These are phyloP conservation scores for Syncephalastrum racemosum DNA, from an alignment of 371 early-diverging fungal genomes.

Conservation along the genomic window DNA sequence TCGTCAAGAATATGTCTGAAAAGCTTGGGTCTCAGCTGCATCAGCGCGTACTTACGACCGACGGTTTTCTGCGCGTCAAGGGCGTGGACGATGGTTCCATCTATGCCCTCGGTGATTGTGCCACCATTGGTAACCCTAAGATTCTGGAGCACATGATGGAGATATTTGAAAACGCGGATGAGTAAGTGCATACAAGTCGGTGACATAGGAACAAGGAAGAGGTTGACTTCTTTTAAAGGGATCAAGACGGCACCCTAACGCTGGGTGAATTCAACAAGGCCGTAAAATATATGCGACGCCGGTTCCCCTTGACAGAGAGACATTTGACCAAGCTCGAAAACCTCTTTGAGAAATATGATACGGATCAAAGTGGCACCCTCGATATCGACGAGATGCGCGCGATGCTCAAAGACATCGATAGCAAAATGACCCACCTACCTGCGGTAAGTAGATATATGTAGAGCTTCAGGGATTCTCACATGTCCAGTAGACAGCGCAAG, in stretches of 20 bases:
- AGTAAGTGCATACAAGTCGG: slow-evolving; percentile 15
- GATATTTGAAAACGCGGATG: slow-evolving; percentile 50
- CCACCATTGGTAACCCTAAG: slow-evolving; percentile 71
- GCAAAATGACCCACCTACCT: slow-evolving; percentile 69
- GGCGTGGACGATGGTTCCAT: slow-evolving; percentile 63
- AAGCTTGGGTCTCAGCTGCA: slow-evolving; percentile 55
- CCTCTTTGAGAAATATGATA: slow-evolving; percentile 60
- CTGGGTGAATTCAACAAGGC: slow-evolving; percentile 46
- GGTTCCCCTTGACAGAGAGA: slow-evolving; percentile 54
- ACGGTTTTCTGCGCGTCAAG: slow-evolving; percentile 66
- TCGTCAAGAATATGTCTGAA: slow-evolving; percentile 51
- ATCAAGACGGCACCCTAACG: slow-evolving; percentile 49
- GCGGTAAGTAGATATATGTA: slow-evolving; percentile 46
- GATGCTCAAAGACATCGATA: slow-evolving; percentile 63
- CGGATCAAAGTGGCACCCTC: slow-evolving; percentile 54
- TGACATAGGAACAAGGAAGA: neutral
- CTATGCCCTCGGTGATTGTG: slow-evolving; percentile 89
- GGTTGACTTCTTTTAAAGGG: slow-evolving; percentile 9
- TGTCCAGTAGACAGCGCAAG: slow-evolving; percentile 74
- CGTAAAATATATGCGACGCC: slow-evolving; percentile 34
- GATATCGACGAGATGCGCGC: slow-evolving; percentile 62
- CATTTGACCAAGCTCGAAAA: slow-evolving; percentile 49
- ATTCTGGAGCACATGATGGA: slow-evolving; percentile 55
- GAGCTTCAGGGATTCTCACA: neutral
- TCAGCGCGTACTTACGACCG: slow-evolving; percentile 67